Percentiles rank a stretch among this genome's conserved stretches.
phyloP scores from a whole-genome alignment of 352 stramenopile genomes.

The Globisporangium middletonii region DNA sequence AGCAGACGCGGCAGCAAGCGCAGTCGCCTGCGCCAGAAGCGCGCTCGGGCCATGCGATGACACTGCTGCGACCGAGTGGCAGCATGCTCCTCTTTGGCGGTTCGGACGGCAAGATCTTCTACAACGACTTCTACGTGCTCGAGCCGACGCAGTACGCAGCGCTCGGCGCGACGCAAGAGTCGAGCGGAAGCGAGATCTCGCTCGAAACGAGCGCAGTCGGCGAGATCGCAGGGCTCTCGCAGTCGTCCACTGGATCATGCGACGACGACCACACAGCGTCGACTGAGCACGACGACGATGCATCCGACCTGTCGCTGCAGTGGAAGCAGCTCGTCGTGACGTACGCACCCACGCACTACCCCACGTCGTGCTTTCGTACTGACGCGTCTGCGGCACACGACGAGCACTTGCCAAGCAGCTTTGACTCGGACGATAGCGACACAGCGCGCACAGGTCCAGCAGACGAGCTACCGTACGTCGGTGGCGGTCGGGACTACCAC shows the following conservation, averaged over 20 bases:
- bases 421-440: conserved; percentile 12
- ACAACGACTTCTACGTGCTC: conserved; percentile 39
- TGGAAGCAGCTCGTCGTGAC: conserved; percentile 57
- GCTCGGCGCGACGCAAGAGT: conserved; percentile 3
- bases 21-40: background rate
- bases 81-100: conserved; percentile 63
- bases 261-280: conserved; percentile 1
- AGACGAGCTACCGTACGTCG: conserved; percentile 12
- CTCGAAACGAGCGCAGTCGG: conserved; percentile 10
- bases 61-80: conserved; percentile 31
- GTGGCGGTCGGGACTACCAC: conserved; percentile 45
- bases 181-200: conserved; percentile 4
- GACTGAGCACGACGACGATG: background rate
- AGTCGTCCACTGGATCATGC: conserved; percentile 2
- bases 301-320: conserved; percentile 15
- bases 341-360: conserved; percentile 12
- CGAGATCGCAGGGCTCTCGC: conserved; percentile 10
- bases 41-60: conserved; percentile 57
- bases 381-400: conserved; percentile 11
- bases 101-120: conserved; percentile 49
- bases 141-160: conserved; percentile 6
- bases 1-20: background rate
- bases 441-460: background rate
- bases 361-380: conserved; percentile 12
- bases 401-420: conserved; percentile 12